Percentiles rank a stretch among this genome's conserved stretches.
Evolutionary conservation across 768 basidiomycete genomes (phyloP).

Genomic region (Mycena venus): DNA sequence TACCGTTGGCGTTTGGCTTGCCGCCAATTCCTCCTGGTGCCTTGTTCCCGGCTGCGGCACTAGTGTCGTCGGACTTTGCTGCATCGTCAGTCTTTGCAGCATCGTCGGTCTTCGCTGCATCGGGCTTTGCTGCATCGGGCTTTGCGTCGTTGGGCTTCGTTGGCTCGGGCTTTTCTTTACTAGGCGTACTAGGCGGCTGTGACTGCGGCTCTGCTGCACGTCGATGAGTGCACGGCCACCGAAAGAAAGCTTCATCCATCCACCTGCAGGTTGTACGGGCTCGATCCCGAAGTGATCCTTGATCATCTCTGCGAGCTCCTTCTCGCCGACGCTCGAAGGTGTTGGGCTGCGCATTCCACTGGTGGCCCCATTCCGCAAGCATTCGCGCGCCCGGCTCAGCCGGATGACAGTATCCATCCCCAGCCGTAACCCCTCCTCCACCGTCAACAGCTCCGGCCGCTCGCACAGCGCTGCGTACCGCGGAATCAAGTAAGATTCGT

Average conservation of each 20-base stretch:
- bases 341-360: slow-evolving; percentile 32
- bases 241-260: slow-evolving; percentile 46
- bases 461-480: slow-evolving; percentile 69
- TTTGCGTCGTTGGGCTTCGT: too few species aligned
- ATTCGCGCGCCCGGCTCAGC: slow-evolving; percentile 34
- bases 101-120: not conserved
- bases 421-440: slow-evolving; percentile 68
- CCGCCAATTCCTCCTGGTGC: slow-evolving; percentile 22
- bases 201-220: slow-evolving; percentile 28
- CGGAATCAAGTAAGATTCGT: slow-evolving; percentile 62
- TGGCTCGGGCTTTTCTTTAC: too few species aligned
- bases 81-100: not conserved
- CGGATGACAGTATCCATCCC: slow-evolving; percentile 65
- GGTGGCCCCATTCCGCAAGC: slow-evolving; percentile 18
- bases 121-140: slow-evolving; percentile 6
- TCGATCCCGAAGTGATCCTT: slow-evolving; percentile 48
- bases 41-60: slow-evolving; percentile 33
- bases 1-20: slow-evolving; percentile 23
- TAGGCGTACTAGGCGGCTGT: too few species aligned
- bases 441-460: slow-evolving; percentile 62
- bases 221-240: slow-evolving; percentile 29
- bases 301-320: slow-evolving; percentile 46
- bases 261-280: slow-evolving; percentile 45
- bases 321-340: slow-evolving; percentile 24
- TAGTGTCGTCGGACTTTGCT: slow-evolving; percentile 26